Conservation (phyloP, 2,329 filamentous ascomycete genomes). For the Mycosphaerella arachidis region DNA sequence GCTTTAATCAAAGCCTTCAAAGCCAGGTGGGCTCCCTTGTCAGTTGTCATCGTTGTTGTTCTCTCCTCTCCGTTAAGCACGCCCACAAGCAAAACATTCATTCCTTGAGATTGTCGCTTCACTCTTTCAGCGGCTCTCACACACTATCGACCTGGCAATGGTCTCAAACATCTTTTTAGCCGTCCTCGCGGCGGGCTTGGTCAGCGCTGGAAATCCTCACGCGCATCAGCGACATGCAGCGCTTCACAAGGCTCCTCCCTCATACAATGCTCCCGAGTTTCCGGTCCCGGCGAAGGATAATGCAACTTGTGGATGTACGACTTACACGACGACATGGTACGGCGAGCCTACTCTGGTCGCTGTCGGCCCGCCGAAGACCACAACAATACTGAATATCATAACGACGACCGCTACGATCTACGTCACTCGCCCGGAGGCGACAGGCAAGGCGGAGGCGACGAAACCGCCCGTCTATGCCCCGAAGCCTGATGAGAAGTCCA, state of each 20-base stretch:
- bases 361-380: slow-evolving; percentile 6
- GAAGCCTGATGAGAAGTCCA: background rate
- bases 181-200: slow-evolving; percentile 16
- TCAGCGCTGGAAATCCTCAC: slow-evolving; percentile 13
- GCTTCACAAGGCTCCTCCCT: slow-evolving; percentile 16
- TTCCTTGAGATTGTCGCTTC: slow-evolving; percentile 21
- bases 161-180: slow-evolving; percentile 13
- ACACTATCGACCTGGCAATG: slow-evolving; percentile 16
- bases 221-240: slow-evolving; percentile 15
- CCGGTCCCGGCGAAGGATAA: slow-evolving; percentile 8
- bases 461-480: slow-evolving; percentile 4
- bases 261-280: background rate
- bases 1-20: background rate
- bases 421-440: slow-evolving; percentile 20
- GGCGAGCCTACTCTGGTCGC: slow-evolving; percentile 52
- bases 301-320: slow-evolving; percentile 62
- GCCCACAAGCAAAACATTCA: slow-evolving; percentile 13
- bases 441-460: slow-evolving; percentile 17
- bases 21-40: background rate
- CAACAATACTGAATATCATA: slow-evolving; percentile 8
- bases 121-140: slow-evolving; percentile 25
- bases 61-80: slow-evolving; percentile 1
- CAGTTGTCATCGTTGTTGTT: background rate
- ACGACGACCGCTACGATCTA: slow-evolving; percentile 10
- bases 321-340: slow-evolving; percentile 67